Evolutionary conservation across 2,329 filamentous ascomycete genomes (phyloP), one percentile per base, ranked within the genome.

Genomic region (Magnaporthales sp.): DNA sequence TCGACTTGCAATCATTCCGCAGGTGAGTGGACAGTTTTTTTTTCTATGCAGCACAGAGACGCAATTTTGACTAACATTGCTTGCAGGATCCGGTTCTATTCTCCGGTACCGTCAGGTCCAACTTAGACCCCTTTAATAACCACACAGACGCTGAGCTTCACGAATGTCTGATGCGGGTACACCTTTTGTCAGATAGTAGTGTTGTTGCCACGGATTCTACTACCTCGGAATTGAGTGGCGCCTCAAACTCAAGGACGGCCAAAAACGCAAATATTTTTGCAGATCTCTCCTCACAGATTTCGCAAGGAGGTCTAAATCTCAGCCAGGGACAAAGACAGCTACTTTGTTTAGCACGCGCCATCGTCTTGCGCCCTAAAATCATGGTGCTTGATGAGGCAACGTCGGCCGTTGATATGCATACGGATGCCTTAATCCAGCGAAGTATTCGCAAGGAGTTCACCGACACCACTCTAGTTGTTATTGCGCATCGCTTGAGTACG

Each of bases 371-470:
- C 0, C 90, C 91, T 2, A 89, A 90, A 73, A 87, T 94, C 71
- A 90, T 94, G 85, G 86, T 93, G 1, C 83, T 93, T 1, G 91
- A 94, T 74, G 91, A 93, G 77, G 91, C 91, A 0, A 94, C 91
- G 0, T 89, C 86, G 3, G 90, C 91, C 0, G 90, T 93, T 2
- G 91, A 93, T 75, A 91, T 92, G 88, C 80, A 83, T 56, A 93
- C 91, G 0, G 91, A 93, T 73, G 79, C 83, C 1, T 82, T 91
- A 29, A 93, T 93, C 72, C 90, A 93, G 77, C 83, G 87, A 6
- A 87, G 83, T 64, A 92, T 93, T 70, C 83, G 89, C 24, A 86
- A 90, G 72, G 89, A 91, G 74, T 92, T 92, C 69, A 85, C 81
- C 0, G 86, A 86, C 68, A 85, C 84, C 56, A 92, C 90, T 0